These are phyloP conservation scores for Cairneyella variabilis DNA, from an alignment of 495 filamentous ascomycete species.

Conservation along the genomic window DNA sequence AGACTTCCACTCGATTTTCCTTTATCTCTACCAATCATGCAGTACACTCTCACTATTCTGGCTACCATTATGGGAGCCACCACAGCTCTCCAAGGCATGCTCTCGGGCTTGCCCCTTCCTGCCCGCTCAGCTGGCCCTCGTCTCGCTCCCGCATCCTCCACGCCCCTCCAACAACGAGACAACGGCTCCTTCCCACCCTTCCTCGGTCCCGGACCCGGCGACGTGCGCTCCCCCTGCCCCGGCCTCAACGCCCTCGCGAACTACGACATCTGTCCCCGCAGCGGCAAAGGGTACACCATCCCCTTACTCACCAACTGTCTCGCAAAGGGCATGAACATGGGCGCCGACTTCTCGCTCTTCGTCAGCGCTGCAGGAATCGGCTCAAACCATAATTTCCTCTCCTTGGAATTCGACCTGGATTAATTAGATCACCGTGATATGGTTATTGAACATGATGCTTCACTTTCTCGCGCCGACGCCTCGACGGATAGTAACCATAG, in stretches of 20 bases:
- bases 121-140: too few relatives aligned
- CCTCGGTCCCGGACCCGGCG: slow-evolving; percentile 19
- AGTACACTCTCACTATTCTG: too few relatives aligned
- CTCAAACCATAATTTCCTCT: slow-evolving; percentile 17
- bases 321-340: slow-evolving; percentile 24
- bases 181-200: slow-evolving; percentile 23
- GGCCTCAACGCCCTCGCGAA: slow-evolving; percentile 51
- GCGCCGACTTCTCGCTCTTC: background rate
- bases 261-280: slow-evolving; percentile 47
- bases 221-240: slow-evolving; percentile 35
- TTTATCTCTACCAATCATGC: too few relatives aligned
- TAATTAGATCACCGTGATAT: slow-evolving; percentile 25
- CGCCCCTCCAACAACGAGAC: too few relatives aligned
- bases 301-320: slow-evolving; percentile 19
- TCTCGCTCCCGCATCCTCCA: too few relatives aligned
- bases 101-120: too few relatives aligned
- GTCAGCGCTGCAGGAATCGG: slow-evolving; percentile 17
- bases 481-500: slow-evolving; percentile 25
- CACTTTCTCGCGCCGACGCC: slow-evolving; percentile 27
- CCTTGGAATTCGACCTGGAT: slow-evolving; percentile 24
- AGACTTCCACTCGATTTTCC: too few relatives aligned
- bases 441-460: slow-evolving; percentile 28
- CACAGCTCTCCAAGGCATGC: too few relatives aligned
- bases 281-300: slow-evolving; percentile 37
- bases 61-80: too few relatives aligned